Conservation (phyloP, 805 yeast species). For the Monosporozyma servazzii region DNA sequence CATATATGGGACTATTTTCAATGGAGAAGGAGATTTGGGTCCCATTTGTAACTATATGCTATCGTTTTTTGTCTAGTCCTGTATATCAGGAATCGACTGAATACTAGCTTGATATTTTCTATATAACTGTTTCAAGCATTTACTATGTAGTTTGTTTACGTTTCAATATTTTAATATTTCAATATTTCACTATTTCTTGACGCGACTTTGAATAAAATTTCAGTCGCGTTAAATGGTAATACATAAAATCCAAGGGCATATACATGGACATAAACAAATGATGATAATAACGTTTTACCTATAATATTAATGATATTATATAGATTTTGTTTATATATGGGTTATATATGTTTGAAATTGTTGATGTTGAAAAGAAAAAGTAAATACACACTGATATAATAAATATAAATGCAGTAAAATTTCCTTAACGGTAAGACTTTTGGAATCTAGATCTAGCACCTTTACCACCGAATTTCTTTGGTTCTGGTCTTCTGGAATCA, state of each 20-base stretch:
- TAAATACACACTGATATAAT: conserved; percentile 23
- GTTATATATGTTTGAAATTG: conserved; percentile 4
- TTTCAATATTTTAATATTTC: background rate
- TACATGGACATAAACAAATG: background rate
- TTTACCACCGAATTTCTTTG: conserved; percentile 99
- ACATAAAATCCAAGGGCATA: background rate
- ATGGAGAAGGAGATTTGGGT: background rate
- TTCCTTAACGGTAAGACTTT: conserved; percentile 95
- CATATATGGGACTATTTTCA: background rate
- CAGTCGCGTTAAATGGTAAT: background rate
- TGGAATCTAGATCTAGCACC: conserved; percentile 99
- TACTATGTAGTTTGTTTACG: background rate
- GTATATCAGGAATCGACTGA: background rate
- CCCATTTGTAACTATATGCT: background rate
- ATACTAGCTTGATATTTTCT: background rate
- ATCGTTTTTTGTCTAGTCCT: background rate
- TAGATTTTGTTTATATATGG: conserved; percentile 18
- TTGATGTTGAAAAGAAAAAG: conserved; percentile 3
- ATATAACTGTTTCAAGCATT: background rate
- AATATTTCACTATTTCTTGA: background rate
- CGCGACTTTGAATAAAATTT: background rate
- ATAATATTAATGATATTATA: conserved; percentile 24
- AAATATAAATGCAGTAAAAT: conserved; percentile 47
- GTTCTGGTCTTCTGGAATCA: conserved; percentile 99
- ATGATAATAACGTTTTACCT: conserved; percentile 21